Evolutionary conservation across 768 basidiomycete species (phyloP), one percentile per base, ranked within the genome.

Genomic region (Rickenella mellea): DNA sequence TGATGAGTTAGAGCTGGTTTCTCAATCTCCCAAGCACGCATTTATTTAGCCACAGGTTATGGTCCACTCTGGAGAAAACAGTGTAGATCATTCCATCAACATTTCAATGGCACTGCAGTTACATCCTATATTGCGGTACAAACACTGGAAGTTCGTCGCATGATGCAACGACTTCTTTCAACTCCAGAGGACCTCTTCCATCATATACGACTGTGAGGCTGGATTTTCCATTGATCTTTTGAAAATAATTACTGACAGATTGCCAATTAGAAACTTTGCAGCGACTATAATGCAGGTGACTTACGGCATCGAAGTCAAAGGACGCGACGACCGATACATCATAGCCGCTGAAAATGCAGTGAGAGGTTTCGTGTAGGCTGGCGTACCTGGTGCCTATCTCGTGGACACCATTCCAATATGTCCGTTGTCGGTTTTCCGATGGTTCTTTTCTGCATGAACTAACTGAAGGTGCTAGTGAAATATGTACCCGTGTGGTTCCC

Each of bases 241-340:
- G 19, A 38, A 20, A 20, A 21, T 42, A 11, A 50, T 39, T 3
- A 27, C 43, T 4, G 43, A 46, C 36, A 48, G 27, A 24, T 48
- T 33, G n/a, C 5, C 22, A 1, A 24, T 48, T 40, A 25, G 3
- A 24, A 68, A 55, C 42, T 51, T 60, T 2, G 59, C 57, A 12
- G 53, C 62, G 4, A 44, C 66, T 21, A 60, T 67, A n/a, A 53
- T 73, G 39, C 60, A 58, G 26, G 50, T 67, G 7, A 52, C 58
- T 0, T 71, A 73, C 30, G 70, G 70, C 1, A 66, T 69, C 43
- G 50, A 62, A 12, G 57, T 65, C 11, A 44, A 59, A 43, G 47
- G 59, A 1, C 54, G 47, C 19, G 47, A 64, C 0, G 70, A 73
- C 40, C 62, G 56, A 12, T 62, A 68, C 42, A 48, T 68, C 15